Conservation (phyloP, 1,284 basidiomycete species). For the Cryptococcus wingfieldii region DNA sequence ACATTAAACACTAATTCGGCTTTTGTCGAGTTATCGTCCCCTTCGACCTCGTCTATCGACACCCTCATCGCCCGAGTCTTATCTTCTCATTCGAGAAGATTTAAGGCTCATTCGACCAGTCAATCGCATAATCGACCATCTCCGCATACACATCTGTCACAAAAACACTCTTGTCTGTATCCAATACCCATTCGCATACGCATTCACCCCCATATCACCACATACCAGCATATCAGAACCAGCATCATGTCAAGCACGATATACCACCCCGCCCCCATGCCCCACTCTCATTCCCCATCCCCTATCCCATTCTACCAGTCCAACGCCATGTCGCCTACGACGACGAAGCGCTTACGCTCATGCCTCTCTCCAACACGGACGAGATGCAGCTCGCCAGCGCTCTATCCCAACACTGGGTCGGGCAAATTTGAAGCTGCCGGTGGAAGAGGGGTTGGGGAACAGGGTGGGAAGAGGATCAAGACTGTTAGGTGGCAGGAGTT, state of each 20-base stretch:
- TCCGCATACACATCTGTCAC: background rate
- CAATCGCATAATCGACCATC: background rate
- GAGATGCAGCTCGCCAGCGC: conserved; percentile 12
- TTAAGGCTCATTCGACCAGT: background rate
- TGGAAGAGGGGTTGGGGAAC: conserved; percentile 11
- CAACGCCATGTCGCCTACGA: background rate
- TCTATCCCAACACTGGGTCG: conserved; percentile 7
- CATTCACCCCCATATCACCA: background rate
- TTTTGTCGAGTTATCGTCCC: background rate
- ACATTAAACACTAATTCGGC: conserved; percentile 7
- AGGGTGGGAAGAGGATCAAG: conserved; percentile 25
- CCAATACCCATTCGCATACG: background rate
- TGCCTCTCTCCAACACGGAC: conserved; percentile 38
- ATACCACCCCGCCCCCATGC: background rate
- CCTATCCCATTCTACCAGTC: background rate
- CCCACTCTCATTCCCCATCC: background rate
- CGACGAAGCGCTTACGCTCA: conserved; percentile 35
- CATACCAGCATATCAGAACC: background rate
- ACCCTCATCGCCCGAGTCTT: background rate
- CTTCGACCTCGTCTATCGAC: background rate
- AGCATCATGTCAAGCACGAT: background rate
- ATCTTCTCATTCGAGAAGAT: background rate
- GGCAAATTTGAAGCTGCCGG: conserved; percentile 20
- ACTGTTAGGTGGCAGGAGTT: conserved; percentile 38
- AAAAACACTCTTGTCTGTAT: background rate